A percentile compares a stretch with the other conserved stretches of the same genome.
These are phyloP conservation scores for Aspergillus ruber DNA, from an alignment of 2,329 filamentous ascomycete species.

Conservation along the genomic window DNA sequence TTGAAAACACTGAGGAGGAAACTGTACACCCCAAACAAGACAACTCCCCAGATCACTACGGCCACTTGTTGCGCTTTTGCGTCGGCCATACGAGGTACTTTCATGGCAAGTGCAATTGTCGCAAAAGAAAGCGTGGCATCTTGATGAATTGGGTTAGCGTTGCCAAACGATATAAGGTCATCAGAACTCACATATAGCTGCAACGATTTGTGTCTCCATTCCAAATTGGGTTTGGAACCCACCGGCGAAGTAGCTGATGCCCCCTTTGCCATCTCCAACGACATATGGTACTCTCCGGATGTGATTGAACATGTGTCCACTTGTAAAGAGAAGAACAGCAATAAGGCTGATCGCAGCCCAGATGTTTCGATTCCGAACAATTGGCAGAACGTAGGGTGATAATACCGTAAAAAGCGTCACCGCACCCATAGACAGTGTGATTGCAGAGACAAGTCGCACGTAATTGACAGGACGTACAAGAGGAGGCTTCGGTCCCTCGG, in stretches of 20 bases:
- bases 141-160: conserved; percentile 26
- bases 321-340: conserved; percentile 83
- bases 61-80: conserved; percentile 70
- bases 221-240: conserved; percentile 94
- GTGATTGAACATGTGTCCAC: conserved; percentile 99
- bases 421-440: conserved; percentile 62
- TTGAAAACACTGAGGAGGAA: conserved; percentile 91
- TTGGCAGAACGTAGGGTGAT: conserved; percentile 70
- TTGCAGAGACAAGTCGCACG: conserved; percentile 61
- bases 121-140: conserved; percentile 81
- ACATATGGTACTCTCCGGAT: conserved; percentile 96
- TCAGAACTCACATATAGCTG: conserved; percentile 72
- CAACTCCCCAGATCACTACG: conserved; percentile 69
- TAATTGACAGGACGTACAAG: conserved; percentile 85
- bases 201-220: conserved; percentile 90
- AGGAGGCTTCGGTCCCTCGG: conserved; percentile 69
- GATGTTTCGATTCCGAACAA: conserved; percentile 83
- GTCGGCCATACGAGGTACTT: conserved; percentile 82
- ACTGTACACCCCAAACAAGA: conserved; percentile 81
- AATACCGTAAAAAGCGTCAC: conserved; percentile 64
- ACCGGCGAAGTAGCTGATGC: conserved; percentile 79
- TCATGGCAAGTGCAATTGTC: conserved; percentile 82
- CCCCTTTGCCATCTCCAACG: conserved; percentile 72
- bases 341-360: conserved; percentile 91
- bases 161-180: background rate